These are phyloP conservation scores for Ceratobasidium sp. DNA, from an alignment of 1,284 basidiomycete genomes.

Conservation along the genomic window DNA sequence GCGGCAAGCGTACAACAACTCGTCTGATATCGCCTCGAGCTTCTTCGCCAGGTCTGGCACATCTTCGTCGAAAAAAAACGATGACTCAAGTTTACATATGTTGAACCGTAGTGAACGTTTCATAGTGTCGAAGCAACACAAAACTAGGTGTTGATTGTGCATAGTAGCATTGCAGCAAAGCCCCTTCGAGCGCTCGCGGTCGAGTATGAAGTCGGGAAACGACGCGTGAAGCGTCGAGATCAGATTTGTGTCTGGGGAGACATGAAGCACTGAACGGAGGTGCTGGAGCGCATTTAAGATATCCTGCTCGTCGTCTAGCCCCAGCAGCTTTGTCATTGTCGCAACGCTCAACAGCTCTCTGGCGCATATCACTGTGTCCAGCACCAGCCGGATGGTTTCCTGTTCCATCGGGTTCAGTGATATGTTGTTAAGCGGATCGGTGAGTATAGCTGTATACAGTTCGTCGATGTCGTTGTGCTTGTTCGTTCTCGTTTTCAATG, in stretches of 20 bases:
- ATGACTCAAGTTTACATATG: no score
- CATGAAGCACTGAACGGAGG: constrained; percentile 13
- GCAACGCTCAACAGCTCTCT: constrained; percentile 14
- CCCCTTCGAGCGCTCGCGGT: no score
- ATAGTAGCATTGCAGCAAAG: no score
- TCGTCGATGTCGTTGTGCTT: constrained; percentile 12
- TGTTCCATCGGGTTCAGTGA: neutral
- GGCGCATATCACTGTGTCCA: constrained; percentile 10
- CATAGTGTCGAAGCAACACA: no score
- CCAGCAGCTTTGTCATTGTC: neutral
- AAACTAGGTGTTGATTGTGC: no score
- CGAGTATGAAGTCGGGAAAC: no score
- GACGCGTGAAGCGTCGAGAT: neutral
- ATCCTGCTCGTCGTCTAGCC: neutral
- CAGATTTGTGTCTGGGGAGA: neutral
- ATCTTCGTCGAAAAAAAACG: no score
- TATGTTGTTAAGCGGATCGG: neutral
- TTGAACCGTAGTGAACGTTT: no score
- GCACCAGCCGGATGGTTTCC: neutral
- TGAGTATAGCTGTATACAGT: constrained; percentile 10
- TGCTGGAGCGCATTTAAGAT: neutral
- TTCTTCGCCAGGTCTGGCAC: no score
- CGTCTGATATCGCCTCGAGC: no score
- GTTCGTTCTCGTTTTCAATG: neutral
- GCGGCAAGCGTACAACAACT: no score